Evolutionary conservation across 2,329 filamentous ascomycete genomes (phyloP).

Genomic region (Myrmaecium sp.): DNA sequence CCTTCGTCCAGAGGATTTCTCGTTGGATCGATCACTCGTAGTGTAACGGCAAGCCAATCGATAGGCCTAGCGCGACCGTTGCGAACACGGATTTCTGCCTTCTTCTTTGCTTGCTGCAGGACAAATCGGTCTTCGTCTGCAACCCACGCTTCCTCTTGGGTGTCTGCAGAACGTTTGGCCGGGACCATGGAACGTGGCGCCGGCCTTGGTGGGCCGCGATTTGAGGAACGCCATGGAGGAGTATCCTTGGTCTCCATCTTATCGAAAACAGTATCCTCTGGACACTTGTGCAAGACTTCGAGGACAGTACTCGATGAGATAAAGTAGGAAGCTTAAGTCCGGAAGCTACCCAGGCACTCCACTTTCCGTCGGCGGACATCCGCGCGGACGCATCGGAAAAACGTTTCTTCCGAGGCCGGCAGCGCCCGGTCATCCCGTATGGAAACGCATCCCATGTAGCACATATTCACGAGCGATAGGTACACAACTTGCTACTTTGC

Average conservation of each 20-base stretch:
- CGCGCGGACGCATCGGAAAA: too few species aligned
- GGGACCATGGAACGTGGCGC: conserved; percentile 17
- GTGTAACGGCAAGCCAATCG: conserved; percentile 80
- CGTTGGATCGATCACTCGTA: conserved; percentile 75
- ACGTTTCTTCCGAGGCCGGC: too few species aligned
- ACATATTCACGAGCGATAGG: too few species aligned
- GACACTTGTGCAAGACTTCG: too few species aligned
- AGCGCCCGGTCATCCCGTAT: too few species aligned
- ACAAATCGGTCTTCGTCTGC: conserved; percentile 94
- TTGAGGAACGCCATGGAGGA: conserved; percentile 16
- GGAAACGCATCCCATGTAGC: too few species aligned
- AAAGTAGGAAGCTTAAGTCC: too few species aligned
- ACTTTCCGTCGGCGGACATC: too few species aligned
- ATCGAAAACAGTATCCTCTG: too few species aligned
- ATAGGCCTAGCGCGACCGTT: conserved; percentile 83
- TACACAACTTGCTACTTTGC: too few species aligned
- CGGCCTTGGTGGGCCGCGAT: conserved; percentile 9
- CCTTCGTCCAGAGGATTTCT: conserved; percentile 66
- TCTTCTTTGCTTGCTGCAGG: conserved; percentile 92
- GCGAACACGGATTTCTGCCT: conserved; percentile 84
- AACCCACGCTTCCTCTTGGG: conserved; percentile 49
- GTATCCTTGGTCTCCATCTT: conserved; percentile 17
- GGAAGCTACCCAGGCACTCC: too few species aligned
- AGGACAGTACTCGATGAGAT: too few species aligned
- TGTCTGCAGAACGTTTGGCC: conserved; percentile 28